Base-by-base conservation (phyloP, 768 basidiomycete species). In the Rubroboletus satanas region DNA sequence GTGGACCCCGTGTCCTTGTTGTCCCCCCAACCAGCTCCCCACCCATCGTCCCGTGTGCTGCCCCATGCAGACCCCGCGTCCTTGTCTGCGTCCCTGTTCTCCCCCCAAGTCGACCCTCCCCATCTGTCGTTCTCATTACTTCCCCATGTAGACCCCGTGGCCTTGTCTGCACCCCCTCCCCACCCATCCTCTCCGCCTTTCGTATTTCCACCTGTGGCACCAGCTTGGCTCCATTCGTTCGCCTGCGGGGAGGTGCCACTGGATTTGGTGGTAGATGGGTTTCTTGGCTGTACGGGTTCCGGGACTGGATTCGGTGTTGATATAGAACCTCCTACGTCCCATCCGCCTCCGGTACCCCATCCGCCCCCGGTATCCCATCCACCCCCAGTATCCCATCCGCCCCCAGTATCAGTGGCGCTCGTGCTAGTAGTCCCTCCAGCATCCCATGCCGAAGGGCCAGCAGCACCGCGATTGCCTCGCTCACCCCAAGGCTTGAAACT, bases 311-410 rank as follows among this genome's bases (percentile, higher is more conserved):
- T 56, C 29, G 44, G 1, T 28, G 60, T 43, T 14, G 62, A 46
- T 8, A 37, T 21, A 5, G 61, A 35, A 9, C 32, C 49, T 21
- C 35, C 49, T 4, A 43, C 32, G 44, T 42, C 51, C 57, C 60
- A 56, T 39, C 58, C 61, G 11, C 51, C 51, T 5, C 50, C 55
- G 2, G 23, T 32, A 7, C 36, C 57, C 62, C 61, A 62, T 15
- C 58, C 62, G 12, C 33, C 8, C 0, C 12, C 43, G 2, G n/a
- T 32, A 17, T 15, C 55, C 59, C 56, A 37, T 7, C 44, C 54
- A 3, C 51, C 50, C 15, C 37, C 51, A 8, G 47, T 49, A 11
- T 51, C 52, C 58, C 62, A 61, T 12, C 58, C 54, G 15, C 26
- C 31, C 3, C 46, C 44, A 2, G 42, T 26, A 3, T 54, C 51